Percentiles rank a stretch among this genome's conserved stretches.
These are phyloP conservation scores for Ambrosiella cleistominuta DNA, from an alignment of 2,329 filamentous ascomycete genomes.

Conservation along the genomic window DNA sequence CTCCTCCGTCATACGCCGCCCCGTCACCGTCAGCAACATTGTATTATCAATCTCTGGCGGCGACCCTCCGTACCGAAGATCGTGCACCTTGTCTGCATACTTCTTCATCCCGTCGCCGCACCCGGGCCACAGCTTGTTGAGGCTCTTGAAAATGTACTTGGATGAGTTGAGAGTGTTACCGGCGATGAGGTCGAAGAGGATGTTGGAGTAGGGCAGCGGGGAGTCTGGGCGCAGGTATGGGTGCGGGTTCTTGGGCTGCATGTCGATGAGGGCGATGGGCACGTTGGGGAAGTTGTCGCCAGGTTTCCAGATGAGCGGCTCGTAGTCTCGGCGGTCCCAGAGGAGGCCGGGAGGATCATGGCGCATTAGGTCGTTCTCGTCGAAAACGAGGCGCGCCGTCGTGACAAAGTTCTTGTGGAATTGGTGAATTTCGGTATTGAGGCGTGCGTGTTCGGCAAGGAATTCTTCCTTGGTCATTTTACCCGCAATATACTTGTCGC, in stretches of 20 bases:
- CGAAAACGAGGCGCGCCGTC: constrained; percentile 26
- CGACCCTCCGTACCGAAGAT: constrained; percentile 30
- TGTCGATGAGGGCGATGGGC: constrained; percentile 43
- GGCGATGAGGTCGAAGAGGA: constrained; percentile 25
- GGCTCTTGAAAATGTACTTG: constrained; percentile 23
- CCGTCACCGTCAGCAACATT: constrained; percentile 25
- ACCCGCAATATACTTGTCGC: constrained; percentile 7
- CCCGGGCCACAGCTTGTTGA: constrained; percentile 41
- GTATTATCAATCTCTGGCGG: constrained; percentile 17
- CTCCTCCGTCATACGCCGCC: constrained; percentile 31
- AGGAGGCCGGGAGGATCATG: constrained; percentile 34
- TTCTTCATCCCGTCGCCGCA: constrained; percentile 35
- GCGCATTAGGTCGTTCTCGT: constrained; percentile 36
- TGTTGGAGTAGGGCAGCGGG: constrained; percentile 28
- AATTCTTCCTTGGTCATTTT: constrained; percentile 17
- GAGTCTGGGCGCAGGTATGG: constrained; percentile 29
- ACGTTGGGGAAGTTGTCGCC: constrained; percentile 51
- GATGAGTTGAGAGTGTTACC: constrained; percentile 24
- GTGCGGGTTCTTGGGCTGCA: constrained; percentile 41
- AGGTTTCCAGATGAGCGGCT: constrained; percentile 42
- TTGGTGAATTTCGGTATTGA: constrained; percentile 20
- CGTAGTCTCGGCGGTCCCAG: constrained; percentile 55
- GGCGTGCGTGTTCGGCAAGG: constrained; percentile 16
- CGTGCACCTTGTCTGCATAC: constrained; percentile 30
- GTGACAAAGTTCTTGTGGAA: constrained; percentile 20